A percentile compares a stretch with the other conserved stretches of the same genome.
Evolutionary conservation across 495 filamentous ascomycete genomes (phyloP).

Genomic region (Penicillium soppii): DNA sequence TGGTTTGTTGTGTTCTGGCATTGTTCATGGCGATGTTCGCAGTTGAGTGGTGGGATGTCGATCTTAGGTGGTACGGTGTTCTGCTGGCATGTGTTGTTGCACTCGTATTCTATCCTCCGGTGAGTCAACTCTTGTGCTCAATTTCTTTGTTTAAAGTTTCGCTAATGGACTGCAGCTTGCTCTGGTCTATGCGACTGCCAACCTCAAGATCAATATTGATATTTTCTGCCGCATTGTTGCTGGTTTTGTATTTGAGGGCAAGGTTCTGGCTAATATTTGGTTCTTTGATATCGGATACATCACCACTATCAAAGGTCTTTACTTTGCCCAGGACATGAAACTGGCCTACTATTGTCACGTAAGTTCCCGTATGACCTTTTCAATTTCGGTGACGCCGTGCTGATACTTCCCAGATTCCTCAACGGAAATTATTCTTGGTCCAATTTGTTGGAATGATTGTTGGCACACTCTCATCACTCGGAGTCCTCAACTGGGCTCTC

Average conservation of each 20-base stretch:
- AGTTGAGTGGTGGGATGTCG: conserved; percentile 70
- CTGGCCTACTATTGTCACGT: conserved; percentile 83
- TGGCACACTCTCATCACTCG: conserved; percentile 68
- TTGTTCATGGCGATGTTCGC: conserved; percentile 74
- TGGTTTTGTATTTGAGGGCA: conserved; percentile 74
- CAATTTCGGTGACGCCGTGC: neutral
- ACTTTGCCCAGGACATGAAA: conserved; percentile 84
- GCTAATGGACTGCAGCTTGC: conserved; percentile 74
- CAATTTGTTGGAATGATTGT: conserved; percentile 64
- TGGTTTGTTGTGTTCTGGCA: conserved; percentile 66
- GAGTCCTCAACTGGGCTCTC: conserved; percentile 84
- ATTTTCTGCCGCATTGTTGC: conserved; percentile 76
- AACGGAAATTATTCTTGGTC: conserved; percentile 66
- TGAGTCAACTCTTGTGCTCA: conserved; percentile 6
- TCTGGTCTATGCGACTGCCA: conserved; percentile 84
- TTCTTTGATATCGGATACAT: conserved; percentile 73
- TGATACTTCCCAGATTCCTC: conserved; percentile 55
- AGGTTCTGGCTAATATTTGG: conserved; percentile 86
- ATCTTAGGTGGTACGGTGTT: conserved; percentile 66
- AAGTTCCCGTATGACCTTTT: conserved; percentile 1
- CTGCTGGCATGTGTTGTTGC: conserved; percentile 73
- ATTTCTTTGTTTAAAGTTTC: conserved; percentile 55
- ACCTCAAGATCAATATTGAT: conserved; percentile 78
- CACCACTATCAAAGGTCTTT: conserved; percentile 77
- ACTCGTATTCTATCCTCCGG: conserved; percentile 45